phyloP scores from a whole-genome alignment of 139 green algal species.

The Nannochloris sp. region DNA sequence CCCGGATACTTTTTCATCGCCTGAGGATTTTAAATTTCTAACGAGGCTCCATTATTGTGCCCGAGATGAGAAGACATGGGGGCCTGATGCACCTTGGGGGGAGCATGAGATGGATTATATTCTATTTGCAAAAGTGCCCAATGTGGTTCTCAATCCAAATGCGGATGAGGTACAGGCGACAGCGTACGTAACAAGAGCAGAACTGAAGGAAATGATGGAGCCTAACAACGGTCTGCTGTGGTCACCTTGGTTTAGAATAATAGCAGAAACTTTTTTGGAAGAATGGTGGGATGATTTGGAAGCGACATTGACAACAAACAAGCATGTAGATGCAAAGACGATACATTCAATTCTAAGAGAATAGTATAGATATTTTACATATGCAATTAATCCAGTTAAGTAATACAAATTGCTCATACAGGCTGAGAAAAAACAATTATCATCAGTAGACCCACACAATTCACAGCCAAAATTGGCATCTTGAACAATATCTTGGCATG shows the following conservation, averaged over 20 bases:
- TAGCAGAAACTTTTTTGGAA: constrained; percentile 72
- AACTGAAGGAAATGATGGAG: constrained; percentile 70
- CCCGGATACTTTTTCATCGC: constrained; percentile 13
- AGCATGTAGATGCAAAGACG: constrained; percentile 34
- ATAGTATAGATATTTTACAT: constrained; percentile 2
- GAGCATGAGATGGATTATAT: constrained; percentile 98
- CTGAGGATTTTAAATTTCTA: constrained; percentile 65
- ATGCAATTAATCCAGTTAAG: not conserved
- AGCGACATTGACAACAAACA: constrained; percentile 27
- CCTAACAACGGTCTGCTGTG: constrained; percentile 50
- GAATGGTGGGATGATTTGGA: constrained; percentile 82
- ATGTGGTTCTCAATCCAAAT: constrained; percentile 57
- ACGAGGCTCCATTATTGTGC: constrained; percentile 92
- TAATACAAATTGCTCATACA: not conserved
- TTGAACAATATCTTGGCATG: too few relatives aligned
- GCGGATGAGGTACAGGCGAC: constrained; percentile 63
- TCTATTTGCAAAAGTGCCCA: constrained; percentile 47
- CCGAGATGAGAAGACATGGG: constrained; percentile 42
- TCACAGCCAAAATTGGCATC: too few relatives aligned
- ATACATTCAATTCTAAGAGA: constrained; percentile 34
- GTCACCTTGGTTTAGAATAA: constrained; percentile 94
- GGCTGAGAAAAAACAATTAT: too few relatives aligned
- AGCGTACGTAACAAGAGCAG: constrained; percentile 47
- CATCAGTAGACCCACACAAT: too few relatives aligned
- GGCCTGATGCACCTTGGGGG: constrained; percentile 50